A percentile compares a stretch with the other conserved stretches of the same genome.
These are phyloP conservation scores for Xylariomycetidae sp. DNA, from an alignment of 2,329 filamentous ascomycete genomes.

Conservation along the genomic window DNA sequence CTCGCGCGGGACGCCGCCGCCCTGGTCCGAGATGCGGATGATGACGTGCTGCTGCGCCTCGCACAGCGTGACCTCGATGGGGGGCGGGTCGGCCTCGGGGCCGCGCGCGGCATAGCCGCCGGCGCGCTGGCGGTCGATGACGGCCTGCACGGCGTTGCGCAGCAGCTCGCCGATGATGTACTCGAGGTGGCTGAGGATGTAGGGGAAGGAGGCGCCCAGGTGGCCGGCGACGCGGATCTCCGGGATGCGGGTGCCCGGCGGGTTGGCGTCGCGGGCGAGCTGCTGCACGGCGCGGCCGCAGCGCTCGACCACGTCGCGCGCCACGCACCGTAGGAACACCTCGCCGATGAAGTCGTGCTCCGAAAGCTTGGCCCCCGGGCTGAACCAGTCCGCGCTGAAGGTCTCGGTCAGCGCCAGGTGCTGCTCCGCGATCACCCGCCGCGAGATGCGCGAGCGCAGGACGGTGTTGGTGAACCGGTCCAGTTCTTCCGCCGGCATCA, in stretches of 20 bases:
- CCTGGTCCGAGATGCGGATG: constrained; percentile 90
- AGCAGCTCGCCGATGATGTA: constrained; percentile 96
- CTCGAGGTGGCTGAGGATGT: constrained; percentile 91
- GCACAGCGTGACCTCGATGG: constrained; percentile 91
- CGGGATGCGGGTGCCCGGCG: constrained; percentile 64
- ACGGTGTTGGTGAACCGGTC: constrained; percentile 96
- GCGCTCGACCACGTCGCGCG: constrained; percentile 78
- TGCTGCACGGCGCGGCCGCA: constrained; percentile 72
- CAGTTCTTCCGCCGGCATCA: constrained; percentile 74
- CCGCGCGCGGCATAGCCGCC: constrained; percentile 21
- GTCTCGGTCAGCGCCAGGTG: constrained; percentile 93
- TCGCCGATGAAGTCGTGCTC: constrained; percentile 87
- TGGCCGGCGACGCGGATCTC: constrained; percentile 81
- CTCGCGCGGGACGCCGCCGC: constrained; percentile 82
- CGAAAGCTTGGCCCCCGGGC: constrained; percentile 67
- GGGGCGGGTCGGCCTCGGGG: constrained; percentile 55
- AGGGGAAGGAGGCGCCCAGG: constrained; percentile 85
- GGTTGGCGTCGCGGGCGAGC: constrained; percentile 70
- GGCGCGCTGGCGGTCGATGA: constrained; percentile 66
- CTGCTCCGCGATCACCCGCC: constrained; percentile 94
- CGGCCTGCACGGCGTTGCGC: constrained; percentile 89
- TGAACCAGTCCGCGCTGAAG: constrained; percentile 86
- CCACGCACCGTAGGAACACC: constrained; percentile 89
- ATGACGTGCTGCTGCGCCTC: constrained; percentile 94
- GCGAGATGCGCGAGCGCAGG: constrained; percentile 87